Evolutionary conservation across 2,329 filamentous ascomycete genomes (phyloP), one percentile per base, ranked within the genome.

Genomic region (Trichoderma breve): DNA sequence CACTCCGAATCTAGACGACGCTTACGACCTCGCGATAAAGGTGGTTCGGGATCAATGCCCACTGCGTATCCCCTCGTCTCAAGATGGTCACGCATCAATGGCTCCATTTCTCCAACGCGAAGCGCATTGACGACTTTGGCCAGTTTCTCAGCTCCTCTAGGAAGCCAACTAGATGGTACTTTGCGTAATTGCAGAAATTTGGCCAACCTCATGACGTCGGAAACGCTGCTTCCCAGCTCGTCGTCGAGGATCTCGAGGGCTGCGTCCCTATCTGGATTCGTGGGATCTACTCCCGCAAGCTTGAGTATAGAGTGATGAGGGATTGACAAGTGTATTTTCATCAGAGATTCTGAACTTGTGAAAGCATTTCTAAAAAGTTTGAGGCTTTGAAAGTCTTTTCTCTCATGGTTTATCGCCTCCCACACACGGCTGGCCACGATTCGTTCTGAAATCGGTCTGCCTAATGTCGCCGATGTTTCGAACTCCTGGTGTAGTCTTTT

Each of bases 381-480:
- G 3, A 51, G 43, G 3, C 6, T 51, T 4, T 4, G 0, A 4
- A 21, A 51, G 2, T 51, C 43, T 1, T 12, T 51, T 2, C 3
- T 51, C 2, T 51, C 43, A 3, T 2, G 43, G 4, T 0, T 12
- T 9, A 51, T 51, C 1, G n/a, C 43, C 1, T 51, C n/a, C 3
- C 24, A 1, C 11, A 51, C 43, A 0, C 9, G 43, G n/a, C 9
- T 21, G 43, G n/a, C n/a, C 3, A 11, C 5, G 3, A 51, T 3
- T 12, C 9, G 43, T 2, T 51, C 43, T 12, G n/a, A 21, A 1
- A 6, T 4, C 1, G 43, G 43, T 5, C n/a, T 12, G 43, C 43
- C 4, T 5, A 11, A 12, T 12, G n/a, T 6, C 9, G 43, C 2
- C 1, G 2, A 0, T 6, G 12, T 21, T 4, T 51, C 2, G 43